Evolutionary conservation across 2,329 filamentous ascomycete species (phyloP), one percentile per base, ranked within the genome.

Genomic region (Drechslera avenae): DNA sequence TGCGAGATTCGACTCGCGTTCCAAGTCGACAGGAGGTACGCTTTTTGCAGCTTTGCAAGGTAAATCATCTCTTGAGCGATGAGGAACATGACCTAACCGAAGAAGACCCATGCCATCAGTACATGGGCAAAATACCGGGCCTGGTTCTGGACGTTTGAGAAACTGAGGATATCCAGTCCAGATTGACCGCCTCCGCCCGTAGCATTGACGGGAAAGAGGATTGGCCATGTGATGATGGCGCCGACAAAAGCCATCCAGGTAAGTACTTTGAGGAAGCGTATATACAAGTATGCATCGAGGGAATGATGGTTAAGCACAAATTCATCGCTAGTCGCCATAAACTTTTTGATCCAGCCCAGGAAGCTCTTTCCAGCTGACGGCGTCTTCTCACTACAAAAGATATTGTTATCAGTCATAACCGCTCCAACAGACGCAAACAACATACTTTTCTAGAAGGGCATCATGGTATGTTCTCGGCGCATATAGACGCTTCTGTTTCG

Each of bases 311-410:
- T 74, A 41, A 81, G 71, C 14, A 80, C 72, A 49, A 77, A 78
- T 18, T 66, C 66, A 57, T 79, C 77, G 14, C 72, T 64, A 26
- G 79, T 74, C 57, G 56, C 63, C 13, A 70, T 66, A 53, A 78
- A 78, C 44, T 77, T 73, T 10, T 68, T 71, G 40, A 84, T 75
- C 82, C 83, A 85, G 57, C 80, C 79, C 35, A 84, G 66, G 49
- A 81, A 72, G 31, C 79, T 77, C 13, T 48, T 50, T n/a, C 69
- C 67, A 16, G 65, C 71, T 6, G 78, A 71, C 16, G 81, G 81
- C 35, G 75, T 81, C 55, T 75, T 52, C 26, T 48, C 43, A 13
- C 49, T 52, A n/a, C n/a, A n/a, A 21, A 4, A 4, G 5, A 8
- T 1, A 13, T 17, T 3, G 16, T 52, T 13, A 52, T 31, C 19